These are phyloP conservation scores for Penicillium sp. DNA, from an alignment of 2,329 filamentous ascomycete genomes.

Conservation along the genomic window DNA sequence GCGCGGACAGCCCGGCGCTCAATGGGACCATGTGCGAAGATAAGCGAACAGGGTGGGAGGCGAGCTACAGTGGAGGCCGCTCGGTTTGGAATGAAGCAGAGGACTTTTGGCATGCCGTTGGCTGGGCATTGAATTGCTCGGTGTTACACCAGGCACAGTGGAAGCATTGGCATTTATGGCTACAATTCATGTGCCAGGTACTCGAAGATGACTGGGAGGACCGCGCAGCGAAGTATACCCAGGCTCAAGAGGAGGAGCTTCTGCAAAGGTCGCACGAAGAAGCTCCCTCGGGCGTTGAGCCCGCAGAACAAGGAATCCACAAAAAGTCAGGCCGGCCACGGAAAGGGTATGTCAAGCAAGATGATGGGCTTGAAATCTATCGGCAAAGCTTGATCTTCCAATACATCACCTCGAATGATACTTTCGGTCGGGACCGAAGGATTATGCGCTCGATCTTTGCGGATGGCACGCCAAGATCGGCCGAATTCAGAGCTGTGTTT, in stretches of 20 bases:
- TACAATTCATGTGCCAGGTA: slow-evolving; percentile 65
- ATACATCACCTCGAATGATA: slow-evolving; percentile 39
- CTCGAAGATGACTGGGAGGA: slow-evolving; percentile 48
- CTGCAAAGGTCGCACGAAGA: background rate
- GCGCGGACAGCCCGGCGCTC: slow-evolving; percentile 16
- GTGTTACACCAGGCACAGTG: slow-evolving; percentile 71
- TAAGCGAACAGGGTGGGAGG: slow-evolving; percentile 57
- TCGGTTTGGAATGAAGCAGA: slow-evolving; percentile 75
- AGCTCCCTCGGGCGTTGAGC: background rate
- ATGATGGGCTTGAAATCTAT: slow-evolving; percentile 20
- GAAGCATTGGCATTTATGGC: slow-evolving; percentile 78
- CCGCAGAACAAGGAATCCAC: background rate
- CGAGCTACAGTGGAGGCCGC: slow-evolving; percentile 62
- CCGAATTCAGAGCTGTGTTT: slow-evolving; percentile 50
- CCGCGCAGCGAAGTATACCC: slow-evolving; percentile 22
- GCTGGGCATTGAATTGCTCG: slow-evolving; percentile 93
- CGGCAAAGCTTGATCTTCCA: slow-evolving; percentile 45
- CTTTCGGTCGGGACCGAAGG: slow-evolving; percentile 39
- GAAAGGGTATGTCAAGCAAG: slow-evolving; percentile 1
- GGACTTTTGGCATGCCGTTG: slow-evolving; percentile 85
- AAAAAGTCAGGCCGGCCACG: slow-evolving; percentile 5
- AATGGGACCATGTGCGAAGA: slow-evolving; percentile 31
- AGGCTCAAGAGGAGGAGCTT: slow-evolving; percentile 27
- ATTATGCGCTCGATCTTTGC: slow-evolving; percentile 52
- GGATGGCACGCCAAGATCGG: slow-evolving; percentile 38